Base-by-base conservation (phyloP, 2,329 filamentous ascomycete genomes). In the Aspergillus eucalypticola region DNA sequence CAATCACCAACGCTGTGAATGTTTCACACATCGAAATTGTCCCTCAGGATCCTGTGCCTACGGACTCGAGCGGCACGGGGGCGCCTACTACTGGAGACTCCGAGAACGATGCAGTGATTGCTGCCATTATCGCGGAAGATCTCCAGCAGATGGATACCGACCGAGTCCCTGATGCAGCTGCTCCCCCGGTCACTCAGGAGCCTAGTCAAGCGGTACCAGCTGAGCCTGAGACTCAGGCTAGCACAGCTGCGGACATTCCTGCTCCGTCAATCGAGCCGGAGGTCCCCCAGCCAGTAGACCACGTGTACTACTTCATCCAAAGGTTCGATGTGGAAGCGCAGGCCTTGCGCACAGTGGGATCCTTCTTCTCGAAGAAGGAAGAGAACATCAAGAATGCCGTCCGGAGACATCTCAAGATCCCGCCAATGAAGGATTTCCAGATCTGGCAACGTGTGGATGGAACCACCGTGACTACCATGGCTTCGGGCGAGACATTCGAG, bases 311-410 rank as follows among this genome's bases (percentile, higher is more conserved):
- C 61, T 81, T 82, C 62, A 71, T 86, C 48, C 82, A 86, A 60
- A 65, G 82, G 5, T 84, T 82, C 64, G 82, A 86, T 59, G 75
- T 80, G 13, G 79, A 83, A 25, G 74, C 73, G 8, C 80, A 82
- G 63, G 72, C 67, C 0, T 68, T 82, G 15, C 70, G 67, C 7
- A 76, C 75, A 2, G 67, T 77, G 11, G 76, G 76, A 27, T 76
- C 74, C 13, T 79, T 79, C 66, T 76, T 80, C 54, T 78, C 75
- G 6, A 75, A 73, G 53, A 69, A 71, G 8, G 73, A 73, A 25
- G 73, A 76, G 17, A 76, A 72, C 15, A 73, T 82, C 62, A 78
- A 77, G 60, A 66, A 71, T 11, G 72, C 75, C 6, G 66, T 81
- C 35, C 71, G 77, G n/a, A 73, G 71, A 46, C 71, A 76, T 39